Base-by-base conservation (phyloP, 1,284 basidiomycete genomes). In the Earliella scabrosa region DNA sequence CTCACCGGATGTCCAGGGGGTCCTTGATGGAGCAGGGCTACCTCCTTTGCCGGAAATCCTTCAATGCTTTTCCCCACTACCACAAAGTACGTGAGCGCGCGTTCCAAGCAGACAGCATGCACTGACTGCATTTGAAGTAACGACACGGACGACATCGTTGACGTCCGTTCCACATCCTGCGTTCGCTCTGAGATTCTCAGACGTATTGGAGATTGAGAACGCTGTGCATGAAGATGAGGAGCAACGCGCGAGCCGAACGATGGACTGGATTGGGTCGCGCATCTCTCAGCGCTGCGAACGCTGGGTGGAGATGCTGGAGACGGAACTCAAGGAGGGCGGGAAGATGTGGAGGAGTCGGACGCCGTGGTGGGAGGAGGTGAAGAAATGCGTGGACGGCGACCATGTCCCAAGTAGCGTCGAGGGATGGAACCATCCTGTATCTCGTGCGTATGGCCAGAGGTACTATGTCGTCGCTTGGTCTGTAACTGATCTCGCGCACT, bases 351-450 rank as follows among this genome's bases (percentile, higher is more conserved):
- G 60, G 14, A 58, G 74, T 34, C 77, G 80, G 51, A 85, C 87
- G 11, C 90, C 89, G 2, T 93, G 90, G 90, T 93, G 91, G 91
- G 87, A 91, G 60, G 90, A 93, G 68, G 76, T 93, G 31, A 78
- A 80, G 65, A 77, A 83, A 18, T 93, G 91, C 70, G 77, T 81
- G 4, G 87, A 93, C 67, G 89, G 88, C 3, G 89, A 93, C 65
- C 78, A 83, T 70, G 75, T 86, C 23, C 90, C 90, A 13, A 82
- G 80, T 46, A 85, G 79, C 66, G 68, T 73, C 1, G 91, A 93
- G 68, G 86, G 83, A 40, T 93, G 90, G 90, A 93, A 92, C 67
- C 91, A 93, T 73, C 90, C 90, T 44, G 82, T 85, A 51, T 83
- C 91, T 35, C 75, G 91, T 92, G 66, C 60, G 88, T 79, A 35